phyloP scores from a whole-genome alignment of 108 stramenopile genomes.

The Licmophora abbreviata region DNA sequence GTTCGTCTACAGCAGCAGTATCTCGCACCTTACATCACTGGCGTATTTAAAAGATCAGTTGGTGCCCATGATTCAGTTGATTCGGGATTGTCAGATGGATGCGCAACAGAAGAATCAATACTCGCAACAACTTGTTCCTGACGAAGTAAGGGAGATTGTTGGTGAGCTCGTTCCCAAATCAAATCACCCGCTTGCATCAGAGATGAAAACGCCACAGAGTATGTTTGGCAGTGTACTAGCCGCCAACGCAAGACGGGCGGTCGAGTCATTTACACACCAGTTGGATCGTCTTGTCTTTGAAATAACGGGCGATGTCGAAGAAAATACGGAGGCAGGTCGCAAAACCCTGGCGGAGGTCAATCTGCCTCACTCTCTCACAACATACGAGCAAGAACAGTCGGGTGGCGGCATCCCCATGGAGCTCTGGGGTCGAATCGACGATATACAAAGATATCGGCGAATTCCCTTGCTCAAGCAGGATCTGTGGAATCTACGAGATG shows the following conservation, averaged over 20 bases:
- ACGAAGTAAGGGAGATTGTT: slow-evolving; percentile 1
- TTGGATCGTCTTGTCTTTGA: slow-evolving; percentile 23
- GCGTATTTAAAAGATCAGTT: neutral
- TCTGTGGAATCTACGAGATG: slow-evolving; percentile 46
- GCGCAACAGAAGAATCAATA: slow-evolving; percentile 4
- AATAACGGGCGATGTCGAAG: slow-evolving; percentile 17
- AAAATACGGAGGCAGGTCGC: slow-evolving; percentile 23
- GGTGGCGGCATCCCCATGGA: slow-evolving; percentile 38
- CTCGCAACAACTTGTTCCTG: slow-evolving; percentile 6
- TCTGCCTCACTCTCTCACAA: slow-evolving; percentile 43
- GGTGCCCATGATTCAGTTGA: slow-evolving; percentile 1
- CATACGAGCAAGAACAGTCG: slow-evolving; percentile 29
- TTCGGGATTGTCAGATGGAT: too few relatives aligned
- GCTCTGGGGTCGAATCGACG: slow-evolving; percentile 34
- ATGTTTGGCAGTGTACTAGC: slow-evolving; percentile 12
- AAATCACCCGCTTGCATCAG: neutral
- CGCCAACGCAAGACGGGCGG: slow-evolving; percentile 9
- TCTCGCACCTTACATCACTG: neutral
- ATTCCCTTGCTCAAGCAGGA: slow-evolving; percentile 26
- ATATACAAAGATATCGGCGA: slow-evolving; percentile 20
- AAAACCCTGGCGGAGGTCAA: slow-evolving; percentile 22
- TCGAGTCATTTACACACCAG: slow-evolving; percentile 17
- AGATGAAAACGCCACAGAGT: neutral
- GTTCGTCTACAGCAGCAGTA: neutral
- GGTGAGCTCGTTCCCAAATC: neutral